Evolutionary conservation across 768 basidiomycete genomes (phyloP).

Genomic region (Boletus edulis): DNA sequence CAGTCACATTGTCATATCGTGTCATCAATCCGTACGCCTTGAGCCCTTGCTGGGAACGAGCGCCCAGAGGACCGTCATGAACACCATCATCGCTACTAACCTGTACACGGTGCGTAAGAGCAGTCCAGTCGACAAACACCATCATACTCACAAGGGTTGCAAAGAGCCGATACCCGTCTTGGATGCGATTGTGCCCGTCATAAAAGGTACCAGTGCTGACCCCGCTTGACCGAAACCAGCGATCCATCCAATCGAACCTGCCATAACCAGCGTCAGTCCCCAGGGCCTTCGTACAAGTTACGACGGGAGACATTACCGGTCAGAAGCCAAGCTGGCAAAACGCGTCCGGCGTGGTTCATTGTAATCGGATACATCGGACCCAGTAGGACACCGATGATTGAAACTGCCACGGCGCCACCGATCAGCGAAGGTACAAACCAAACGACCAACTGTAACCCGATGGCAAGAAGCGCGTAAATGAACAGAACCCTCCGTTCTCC

Average conservation of each 20-base stretch:
- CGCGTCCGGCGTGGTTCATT: constrained; percentile 66
- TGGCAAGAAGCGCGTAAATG: constrained; percentile 49
- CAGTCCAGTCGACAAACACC: background rate
- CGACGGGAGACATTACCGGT: constrained; percentile 31
- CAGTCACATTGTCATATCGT: background rate
- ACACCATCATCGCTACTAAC: constrained; percentile 40
- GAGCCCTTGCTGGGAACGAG: constrained; percentile 35
- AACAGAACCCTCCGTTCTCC: constrained; percentile 55
- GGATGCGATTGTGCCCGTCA: constrained; percentile 66
- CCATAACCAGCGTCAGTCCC: background rate
- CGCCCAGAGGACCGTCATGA: constrained; percentile 43
- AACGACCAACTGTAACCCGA: constrained; percentile 54
- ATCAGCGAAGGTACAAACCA: constrained; percentile 58
- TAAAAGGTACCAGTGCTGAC: constrained; percentile 68
- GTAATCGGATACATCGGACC: constrained; percentile 55
- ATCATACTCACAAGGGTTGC: constrained; percentile 32
- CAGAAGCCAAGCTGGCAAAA: constrained; percentile 71
- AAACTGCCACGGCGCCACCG: constrained; percentile 52
- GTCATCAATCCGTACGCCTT: constrained; percentile 16
- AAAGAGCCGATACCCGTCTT: constrained; percentile 49
- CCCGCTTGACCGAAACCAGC: constrained; percentile 71
- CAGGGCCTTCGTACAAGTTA: background rate
- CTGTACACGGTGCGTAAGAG: constrained; percentile 5
- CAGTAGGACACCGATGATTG: constrained; percentile 52
- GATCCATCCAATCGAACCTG: constrained; percentile 65